Percentiles rank a stretch among this genome's conserved stretches.
phyloP scores from a whole-genome alignment of 768 basidiomycete genomes.

The Fistulinella prunicolor region DNA sequence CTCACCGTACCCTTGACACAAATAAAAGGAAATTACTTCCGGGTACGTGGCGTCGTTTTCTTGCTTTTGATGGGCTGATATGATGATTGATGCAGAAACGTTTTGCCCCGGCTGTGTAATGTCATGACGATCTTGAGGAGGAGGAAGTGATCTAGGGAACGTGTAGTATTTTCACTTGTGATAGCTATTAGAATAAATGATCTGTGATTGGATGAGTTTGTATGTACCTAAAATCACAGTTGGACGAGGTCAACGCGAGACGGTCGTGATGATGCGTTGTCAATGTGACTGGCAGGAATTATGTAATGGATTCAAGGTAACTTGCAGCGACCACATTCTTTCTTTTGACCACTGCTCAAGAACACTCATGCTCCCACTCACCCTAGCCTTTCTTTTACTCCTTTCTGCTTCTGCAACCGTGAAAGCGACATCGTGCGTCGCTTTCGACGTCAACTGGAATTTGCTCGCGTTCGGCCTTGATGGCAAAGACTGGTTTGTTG shows the following conservation, averaged over 20 bases:
- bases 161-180: no score
- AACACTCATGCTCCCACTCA: constrained; percentile 37
- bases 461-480: constrained; percentile 83
- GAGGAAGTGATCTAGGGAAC: background rate
- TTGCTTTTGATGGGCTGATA: background rate
- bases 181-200: background rate
- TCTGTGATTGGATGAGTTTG: background rate
- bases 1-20: constrained; percentile 37
- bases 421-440: constrained; percentile 57
- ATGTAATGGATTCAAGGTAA: background rate
- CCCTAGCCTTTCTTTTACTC: constrained; percentile 55
- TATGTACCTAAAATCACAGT: no score
- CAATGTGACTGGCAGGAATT: background rate
- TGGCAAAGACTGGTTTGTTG: constrained; percentile 81
- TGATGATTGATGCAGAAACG: constrained; percentile 13
- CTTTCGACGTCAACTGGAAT: constrained; percentile 80
- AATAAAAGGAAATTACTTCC: constrained; percentile 30
- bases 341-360: constrained; percentile 2
- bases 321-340: background rate
- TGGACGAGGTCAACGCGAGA: background rate
- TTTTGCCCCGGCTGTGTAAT: constrained; percentile 19
- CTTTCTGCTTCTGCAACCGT: constrained; percentile 35
- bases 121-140: no score
- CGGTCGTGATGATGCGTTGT: background rate
- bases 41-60: constrained; percentile 25